Evolutionary conservation across 176 grass and related monocot genomes (phyloP).

Genomic region (Panicum miliaceum): DNA sequence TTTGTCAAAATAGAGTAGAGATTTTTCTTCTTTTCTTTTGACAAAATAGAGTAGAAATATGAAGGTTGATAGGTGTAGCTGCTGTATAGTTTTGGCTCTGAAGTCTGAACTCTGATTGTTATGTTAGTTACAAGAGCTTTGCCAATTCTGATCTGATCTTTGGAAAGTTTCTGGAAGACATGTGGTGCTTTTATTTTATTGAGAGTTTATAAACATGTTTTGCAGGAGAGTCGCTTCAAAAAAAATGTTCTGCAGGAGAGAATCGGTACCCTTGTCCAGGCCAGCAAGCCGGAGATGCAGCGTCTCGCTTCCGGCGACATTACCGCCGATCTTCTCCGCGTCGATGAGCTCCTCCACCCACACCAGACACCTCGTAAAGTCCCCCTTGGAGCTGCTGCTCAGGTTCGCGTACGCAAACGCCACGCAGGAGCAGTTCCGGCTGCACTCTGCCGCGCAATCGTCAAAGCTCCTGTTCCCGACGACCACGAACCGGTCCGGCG

Average conservation of each 20-base stretch:
- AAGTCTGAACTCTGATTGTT: too few relatives aligned
- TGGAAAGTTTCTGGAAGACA: too few relatives aligned
- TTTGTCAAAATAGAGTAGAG: too few relatives aligned
- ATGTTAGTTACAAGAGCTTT: too few relatives aligned
- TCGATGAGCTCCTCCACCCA: conserved; percentile 50
- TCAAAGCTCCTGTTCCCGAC: conserved; percentile 29
- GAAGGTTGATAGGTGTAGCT: too few relatives aligned
- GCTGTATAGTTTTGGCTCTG: too few relatives aligned
- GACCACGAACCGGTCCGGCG: conserved; percentile 8
- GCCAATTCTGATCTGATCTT: too few relatives aligned
- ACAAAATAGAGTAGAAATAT: too few relatives aligned
- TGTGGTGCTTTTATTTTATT: background rate
- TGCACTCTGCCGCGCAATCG: conserved; percentile 33
- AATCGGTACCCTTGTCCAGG: background rate
- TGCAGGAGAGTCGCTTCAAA: too few relatives aligned
- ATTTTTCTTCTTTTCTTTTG: too few relatives aligned
- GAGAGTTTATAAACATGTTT: background rate
- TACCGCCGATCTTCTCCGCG: background rate
- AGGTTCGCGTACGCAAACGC: conserved; percentile 35
- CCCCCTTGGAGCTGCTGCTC: background rate
- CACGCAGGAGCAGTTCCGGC: conserved; percentile 50
- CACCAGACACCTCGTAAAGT: conserved; percentile 32
- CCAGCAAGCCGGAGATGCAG: conserved; percentile 39
- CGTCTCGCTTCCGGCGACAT: background rate
- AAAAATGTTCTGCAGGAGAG: background rate